A percentile compares a stretch with the other conserved stretches of the same genome.
These are phyloP conservation scores for Epichloe coenophiala DNA, from an alignment of 2,329 filamentous ascomycete species.

Conservation along the genomic window DNA sequence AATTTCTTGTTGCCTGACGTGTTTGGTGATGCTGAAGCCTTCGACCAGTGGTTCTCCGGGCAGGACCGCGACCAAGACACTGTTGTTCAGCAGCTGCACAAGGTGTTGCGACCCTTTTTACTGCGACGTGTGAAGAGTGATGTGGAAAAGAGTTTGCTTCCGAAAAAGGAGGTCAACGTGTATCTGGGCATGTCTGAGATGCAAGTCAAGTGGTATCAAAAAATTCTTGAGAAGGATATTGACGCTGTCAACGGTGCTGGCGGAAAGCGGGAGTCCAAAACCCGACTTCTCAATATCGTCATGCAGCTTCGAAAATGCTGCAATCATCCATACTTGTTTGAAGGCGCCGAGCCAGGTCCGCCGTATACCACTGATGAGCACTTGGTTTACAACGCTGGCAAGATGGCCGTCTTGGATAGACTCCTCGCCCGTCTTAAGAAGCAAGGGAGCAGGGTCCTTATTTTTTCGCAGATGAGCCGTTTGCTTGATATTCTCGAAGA, in stretches of 20 bases:
- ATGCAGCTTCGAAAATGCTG: conserved; percentile 99
- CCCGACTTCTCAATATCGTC: conserved; percentile 90
- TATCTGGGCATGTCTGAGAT: conserved; percentile 99
- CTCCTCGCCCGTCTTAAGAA: conserved; percentile 69
- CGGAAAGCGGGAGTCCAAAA: conserved; percentile 96
- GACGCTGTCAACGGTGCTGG: conserved; percentile 95
- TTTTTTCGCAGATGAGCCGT: conserved; percentile 99
- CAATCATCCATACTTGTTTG: conserved; percentile 96
- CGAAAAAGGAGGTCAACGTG: conserved; percentile 94
- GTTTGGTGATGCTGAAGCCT: conserved; percentile 90
- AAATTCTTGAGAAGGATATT: conserved; percentile 97
- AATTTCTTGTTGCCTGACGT: conserved; percentile 98
- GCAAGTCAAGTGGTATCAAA: conserved; percentile 98
- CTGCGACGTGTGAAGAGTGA: conserved; percentile 93
- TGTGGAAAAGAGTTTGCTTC: conserved; percentile 92
- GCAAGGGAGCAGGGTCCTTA: conserved; percentile 88
- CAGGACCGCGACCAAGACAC: conserved; percentile 87
- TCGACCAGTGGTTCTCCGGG: conserved; percentile 94
- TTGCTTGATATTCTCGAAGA: conserved; percentile 93
- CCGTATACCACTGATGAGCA: conserved; percentile 98
- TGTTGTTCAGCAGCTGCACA: conserved; percentile 89
- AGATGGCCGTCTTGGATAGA: conserved; percentile 95
- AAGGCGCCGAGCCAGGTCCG: conserved; percentile 90
- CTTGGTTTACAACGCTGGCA: conserved; percentile 81
- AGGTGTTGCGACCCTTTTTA: conserved; percentile 83